These are phyloP conservation scores for Pseudogymnoascus sp. DNA, from an alignment of 2,329 filamentous ascomycete genomes.

Conservation along the genomic window DNA sequence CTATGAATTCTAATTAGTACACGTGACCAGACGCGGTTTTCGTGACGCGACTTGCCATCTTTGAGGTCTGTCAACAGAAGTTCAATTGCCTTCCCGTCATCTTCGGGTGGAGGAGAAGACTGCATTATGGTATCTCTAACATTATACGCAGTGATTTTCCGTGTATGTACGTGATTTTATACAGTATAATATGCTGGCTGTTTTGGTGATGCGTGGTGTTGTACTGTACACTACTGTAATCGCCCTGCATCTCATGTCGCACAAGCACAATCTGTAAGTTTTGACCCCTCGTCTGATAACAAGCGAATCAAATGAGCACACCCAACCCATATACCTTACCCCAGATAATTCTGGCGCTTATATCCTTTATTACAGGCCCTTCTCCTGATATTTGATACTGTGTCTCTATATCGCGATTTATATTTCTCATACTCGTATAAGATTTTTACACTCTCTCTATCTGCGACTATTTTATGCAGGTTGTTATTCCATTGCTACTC, in stretches of 20 bases:
- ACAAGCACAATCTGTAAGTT: not conserved
- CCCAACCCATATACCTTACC: not conserved
- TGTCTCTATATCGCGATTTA: not conserved
- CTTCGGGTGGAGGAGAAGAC: not conserved
- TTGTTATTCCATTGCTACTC: not conserved
- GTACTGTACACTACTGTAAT: not conserved
- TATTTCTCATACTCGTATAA: not conserved
- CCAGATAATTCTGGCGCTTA: not conserved
- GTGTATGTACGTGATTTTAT: not conserved
- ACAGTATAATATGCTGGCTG: not conserved
- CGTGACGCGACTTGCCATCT: constrained; percentile 23
- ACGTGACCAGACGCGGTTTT: constrained; percentile 3
- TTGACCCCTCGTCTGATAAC: constrained; percentile 6
- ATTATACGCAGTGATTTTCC: not conserved
- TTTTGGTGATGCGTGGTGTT: not conserved
- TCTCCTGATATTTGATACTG: not conserved
- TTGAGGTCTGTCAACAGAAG: constrained; percentile 21
- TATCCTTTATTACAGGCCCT: not conserved
- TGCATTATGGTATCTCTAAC: not conserved
- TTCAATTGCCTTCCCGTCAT: not conserved
- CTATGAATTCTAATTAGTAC: constrained; percentile 29
- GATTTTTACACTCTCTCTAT: not conserved
- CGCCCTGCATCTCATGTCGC: not conserved
- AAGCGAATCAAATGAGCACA: constrained; percentile 3
- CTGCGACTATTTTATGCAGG: not conserved